A percentile compares a stretch with the other conserved stretches of the same genome.
Conservation (phyloP, 805 yeast genomes). For the Kregervanrija delftensis region DNA sequence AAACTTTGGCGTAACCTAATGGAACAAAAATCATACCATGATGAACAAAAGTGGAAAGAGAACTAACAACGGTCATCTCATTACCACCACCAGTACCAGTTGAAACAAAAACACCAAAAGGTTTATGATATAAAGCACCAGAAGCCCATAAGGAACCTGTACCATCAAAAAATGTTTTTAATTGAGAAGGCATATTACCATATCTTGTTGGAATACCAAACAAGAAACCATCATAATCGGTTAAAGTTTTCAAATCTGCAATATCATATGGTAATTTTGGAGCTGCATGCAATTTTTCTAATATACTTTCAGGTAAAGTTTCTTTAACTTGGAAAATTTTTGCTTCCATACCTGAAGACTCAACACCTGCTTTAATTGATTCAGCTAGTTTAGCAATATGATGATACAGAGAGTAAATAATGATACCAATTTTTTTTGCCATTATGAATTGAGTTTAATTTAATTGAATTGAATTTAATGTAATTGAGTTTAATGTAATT, state of each 20-base stretch:
- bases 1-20: conserved; percentile 59
- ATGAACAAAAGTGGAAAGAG: conserved; percentile 56
- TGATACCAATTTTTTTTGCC: conserved; percentile 29
- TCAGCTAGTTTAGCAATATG: conserved; percentile 68
- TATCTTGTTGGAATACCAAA: conserved; percentile 79
- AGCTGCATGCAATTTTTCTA: conserved; percentile 61
- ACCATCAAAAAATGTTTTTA: conserved; percentile 66
- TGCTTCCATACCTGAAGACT: conserved; percentile 62
- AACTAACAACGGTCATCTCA: conserved; percentile 56
- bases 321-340: conserved; percentile 76
- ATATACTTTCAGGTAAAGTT: conserved; percentile 59
- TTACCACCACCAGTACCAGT: conserved; percentile 76
- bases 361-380: conserved; percentile 61
- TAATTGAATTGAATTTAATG: neutral
- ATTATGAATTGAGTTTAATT: neutral
- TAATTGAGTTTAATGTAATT: neutral
- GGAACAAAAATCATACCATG: conserved; percentile 77
- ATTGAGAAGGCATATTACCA: conserved; percentile 73
- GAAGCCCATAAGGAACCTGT: conserved; percentile 73
- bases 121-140: conserved; percentile 66
- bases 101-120: conserved; percentile 64
- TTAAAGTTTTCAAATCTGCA: conserved; percentile 50
- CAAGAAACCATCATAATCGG: conserved; percentile 63
- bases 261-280: conserved; percentile 49
- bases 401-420: conserved; percentile 77